Evolutionary conservation across 1,284 basidiomycete genomes (phyloP), one percentile per base, ranked within the genome.

Genomic region (Ganoderma boninense): DNA sequence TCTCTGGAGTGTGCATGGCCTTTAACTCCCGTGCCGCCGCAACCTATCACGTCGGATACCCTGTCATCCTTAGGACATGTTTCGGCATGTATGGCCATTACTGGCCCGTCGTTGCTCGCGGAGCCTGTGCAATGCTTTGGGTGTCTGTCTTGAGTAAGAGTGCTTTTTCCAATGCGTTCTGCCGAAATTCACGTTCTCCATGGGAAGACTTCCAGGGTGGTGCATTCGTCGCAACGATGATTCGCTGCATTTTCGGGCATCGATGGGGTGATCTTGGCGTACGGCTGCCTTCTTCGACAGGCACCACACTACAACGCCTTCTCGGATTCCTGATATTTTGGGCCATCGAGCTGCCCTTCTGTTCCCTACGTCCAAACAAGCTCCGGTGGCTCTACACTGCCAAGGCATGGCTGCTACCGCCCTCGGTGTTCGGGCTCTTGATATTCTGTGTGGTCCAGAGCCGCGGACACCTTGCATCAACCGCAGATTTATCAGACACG

Each of bases 21-120:
- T 64, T 80, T 61, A 86, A 85, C 74, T 84, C 82, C 61, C 78
- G 81, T 68, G 80, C 84, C 35, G 85, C 85, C 3, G 83, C 84
- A 0, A 80, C 78, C 57, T 82, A 85, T 63, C 84, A 84, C 73
- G 82, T 85, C 2, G 85, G 85, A 13, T 87, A 86, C 75, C 82
- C 86, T 0, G 80, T 87, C 69, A 79, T 85, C 18, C 80, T 83
- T 4, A 78, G 86, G 8, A 82, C 83, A 0, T 82, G 80, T 6
- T 87, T 82, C 71, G 86, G 86, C 2, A 85, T 85, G 79, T 84
- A 82, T 63, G 82, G 86, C 14, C 75, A 76, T 62, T 76, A 81
- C 69, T 84, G 82, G 74, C 82, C 83, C 14, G 82, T 87, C 62
- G 72, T 86, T 35, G 82, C 83, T 18, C 82, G 86, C 18, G 80